Conservation (phyloP, 441 rosid genomes). For the Francoa sonchifolia region DNA sequence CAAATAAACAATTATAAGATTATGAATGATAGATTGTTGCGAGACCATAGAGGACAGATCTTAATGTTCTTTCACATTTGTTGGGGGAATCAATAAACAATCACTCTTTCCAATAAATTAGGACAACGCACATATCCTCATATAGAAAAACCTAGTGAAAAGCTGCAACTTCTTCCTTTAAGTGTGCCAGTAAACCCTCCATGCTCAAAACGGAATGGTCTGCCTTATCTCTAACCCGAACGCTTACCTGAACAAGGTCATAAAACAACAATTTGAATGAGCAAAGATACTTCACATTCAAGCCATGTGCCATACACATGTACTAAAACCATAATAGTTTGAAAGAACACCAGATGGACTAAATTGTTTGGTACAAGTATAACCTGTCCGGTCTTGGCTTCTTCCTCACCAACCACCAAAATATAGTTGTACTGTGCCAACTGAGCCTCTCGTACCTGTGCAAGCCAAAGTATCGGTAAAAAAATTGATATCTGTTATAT, state of each 20-base stretch:
- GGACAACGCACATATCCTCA: too few relatives aligned
- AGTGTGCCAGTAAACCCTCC: constrained; percentile 45
- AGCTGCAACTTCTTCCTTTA: constrained; percentile 42
- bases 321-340: too few relatives aligned
- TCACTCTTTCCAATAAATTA: too few relatives aligned
- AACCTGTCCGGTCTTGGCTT: constrained; percentile 74
- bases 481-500: background rate
- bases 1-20: too few relatives aligned
- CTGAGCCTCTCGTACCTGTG: constrained; percentile 93
- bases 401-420: constrained; percentile 88
- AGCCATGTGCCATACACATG: background rate
- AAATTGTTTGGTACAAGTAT: background rate
- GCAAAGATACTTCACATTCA: background rate
- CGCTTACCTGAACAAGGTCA: constrained; percentile 49
- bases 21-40: too few relatives aligned
- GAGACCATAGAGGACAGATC: too few relatives aligned
- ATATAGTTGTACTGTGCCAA: constrained; percentile 87
- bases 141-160: constrained; percentile 31
- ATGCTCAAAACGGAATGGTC: constrained; percentile 57
- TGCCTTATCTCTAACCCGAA: constrained; percentile 61
- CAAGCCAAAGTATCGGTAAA: constrained; percentile 3
- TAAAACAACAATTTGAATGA: background rate
- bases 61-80: too few relatives aligned
- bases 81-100: too few relatives aligned
- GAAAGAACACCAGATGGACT: background rate